Evolutionary conservation across 1,139 yeast species (phyloP).

Genomic region (Hyphopichia burtonii): DNA sequence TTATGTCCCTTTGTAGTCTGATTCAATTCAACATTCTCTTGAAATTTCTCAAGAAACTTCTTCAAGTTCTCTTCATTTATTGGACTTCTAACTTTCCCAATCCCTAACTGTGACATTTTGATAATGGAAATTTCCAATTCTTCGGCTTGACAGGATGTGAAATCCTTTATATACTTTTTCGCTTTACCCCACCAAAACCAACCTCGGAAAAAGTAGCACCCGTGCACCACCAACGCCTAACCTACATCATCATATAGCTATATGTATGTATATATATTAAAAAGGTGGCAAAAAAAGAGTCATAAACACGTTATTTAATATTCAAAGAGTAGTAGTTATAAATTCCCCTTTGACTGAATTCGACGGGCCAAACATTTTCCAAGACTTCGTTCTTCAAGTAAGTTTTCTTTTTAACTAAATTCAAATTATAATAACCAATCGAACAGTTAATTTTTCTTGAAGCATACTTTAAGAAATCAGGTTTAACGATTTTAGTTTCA

Average conservation of each 20-base stretch:
- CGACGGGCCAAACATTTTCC: conserved; percentile 63
- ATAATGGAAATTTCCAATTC: neutral
- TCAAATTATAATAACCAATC: conserved; percentile 48
- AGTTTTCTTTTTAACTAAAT: conserved; percentile 32
- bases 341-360: conserved; percentile 65
- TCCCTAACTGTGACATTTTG: conserved; percentile 5
- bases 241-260: too few relatives aligned
- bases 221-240: too few relatives aligned
- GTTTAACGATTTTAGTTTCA: conserved; percentile 53
- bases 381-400: conserved; percentile 24
- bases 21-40: neutral
- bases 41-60: conserved; percentile 12
- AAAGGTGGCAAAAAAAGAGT: neutral
- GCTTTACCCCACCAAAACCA: neutral
- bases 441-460: conserved; percentile 62
- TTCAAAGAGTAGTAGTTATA: conserved; percentile 66
- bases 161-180: neutral
- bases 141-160: too few relatives aligned
- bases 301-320: conserved; percentile 23
- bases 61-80: conserved; percentile 35
- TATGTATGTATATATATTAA: too few relatives aligned
- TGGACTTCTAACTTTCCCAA: conserved; percentile 34
- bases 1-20: conserved; percentile 18
- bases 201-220: conserved; percentile 1
- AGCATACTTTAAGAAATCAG: conserved; percentile 60